Evolutionary conservation across 768 basidiomycete genomes (phyloP), one percentile per base, ranked within the genome.

Genomic region (Aureoboletus auriporus): DNA sequence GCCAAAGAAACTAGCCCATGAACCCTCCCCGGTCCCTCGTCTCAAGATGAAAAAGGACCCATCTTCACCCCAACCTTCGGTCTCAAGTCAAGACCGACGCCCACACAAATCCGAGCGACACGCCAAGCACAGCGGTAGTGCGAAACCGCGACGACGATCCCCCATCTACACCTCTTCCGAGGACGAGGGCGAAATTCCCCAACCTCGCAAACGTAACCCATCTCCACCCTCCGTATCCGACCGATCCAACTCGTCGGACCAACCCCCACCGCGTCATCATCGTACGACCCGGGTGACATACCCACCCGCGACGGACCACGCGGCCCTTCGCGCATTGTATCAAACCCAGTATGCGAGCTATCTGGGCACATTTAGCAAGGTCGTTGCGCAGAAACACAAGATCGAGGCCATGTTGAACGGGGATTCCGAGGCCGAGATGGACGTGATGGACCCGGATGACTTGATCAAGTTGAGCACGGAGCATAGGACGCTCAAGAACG

Each of bases 131-230:
- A 55, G 43, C 31, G 52, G 52, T 13, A 46, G 50, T 13, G 44
- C 49, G 26, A 82, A 79, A 46, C 46, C 55, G 16, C 73, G 79
- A 39, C 80, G 84, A 39, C 72, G 67, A 37, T 79, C 82, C 3
- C 82, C 81, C 1, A 75, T 81, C 43, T 85, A 82, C 52, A 85
- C 84, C 1, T 83, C 84, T 1, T 82, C 84, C 1, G 82, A 82
- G 34, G 79, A 84, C 43, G 80, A 83, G 58, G 72, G 71, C 20
- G 72, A 77, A 49, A 65, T 65, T 8, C 61, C 64, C 2, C 63
- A 68, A 44, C 51, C 65, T 36, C 54, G 52, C 35, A 61, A 56
- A 55, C 52, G 54, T 51, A 63, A 46, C 41, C 46, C 31, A 46
- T 67, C 69, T 9, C 69, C 69, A 5, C 57, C 59, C 0, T 48